phyloP scores from a whole-genome alignment of 495 filamentous ascomycete genomes.

The Penicillium riverlandense region DNA sequence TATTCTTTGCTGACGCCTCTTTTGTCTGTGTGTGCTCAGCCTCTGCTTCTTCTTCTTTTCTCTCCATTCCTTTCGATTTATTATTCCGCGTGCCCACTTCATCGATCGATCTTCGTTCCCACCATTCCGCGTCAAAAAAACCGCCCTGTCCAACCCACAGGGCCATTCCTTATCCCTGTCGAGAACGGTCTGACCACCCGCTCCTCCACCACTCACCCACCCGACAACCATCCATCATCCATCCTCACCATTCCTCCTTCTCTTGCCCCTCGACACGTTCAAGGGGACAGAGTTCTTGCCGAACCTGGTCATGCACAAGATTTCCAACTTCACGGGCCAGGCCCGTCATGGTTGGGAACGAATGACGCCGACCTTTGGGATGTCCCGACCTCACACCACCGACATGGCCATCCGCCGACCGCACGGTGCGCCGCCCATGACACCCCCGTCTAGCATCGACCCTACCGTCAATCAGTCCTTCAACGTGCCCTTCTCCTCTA shows the following conservation, averaged over 20 bases:
- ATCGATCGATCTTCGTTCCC: slow-evolving; percentile 27
- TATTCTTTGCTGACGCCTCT: no score
- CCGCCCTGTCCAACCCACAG: slow-evolving; percentile 14
- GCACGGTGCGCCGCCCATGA: slow-evolving; percentile 57
- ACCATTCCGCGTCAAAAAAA: slow-evolving; percentile 27
- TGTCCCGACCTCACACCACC: slow-evolving; percentile 61
- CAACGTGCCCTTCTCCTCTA: slow-evolving; percentile 91
- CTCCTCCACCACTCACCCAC: slow-evolving; percentile 8
- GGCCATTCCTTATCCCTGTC: slow-evolving; percentile 39
- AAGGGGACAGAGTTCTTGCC: slow-evolving; percentile 34
- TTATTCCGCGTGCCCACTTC: slow-evolving; percentile 5
- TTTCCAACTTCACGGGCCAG: slow-evolving; percentile 72
- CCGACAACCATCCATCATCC: slow-evolving; percentile 17
- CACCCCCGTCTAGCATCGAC: slow-evolving; percentile 57
- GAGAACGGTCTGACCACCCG: slow-evolving; percentile 21
- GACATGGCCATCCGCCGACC: slow-evolving; percentile 71
- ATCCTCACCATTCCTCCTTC: slow-evolving; percentile 15
- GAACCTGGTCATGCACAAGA: slow-evolving; percentile 71
- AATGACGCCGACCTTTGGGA: slow-evolving; percentile 78
- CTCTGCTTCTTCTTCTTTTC: slow-evolving; percentile 5
- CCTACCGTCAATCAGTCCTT: slow-evolving; percentile 74
- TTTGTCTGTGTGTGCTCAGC: not conserved
- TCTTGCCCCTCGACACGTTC: slow-evolving; percentile 33
- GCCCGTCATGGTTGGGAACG: slow-evolving; percentile 90
- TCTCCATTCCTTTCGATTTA: slow-evolving; percentile 4